phyloP scores from a whole-genome alignment of 306 rosid genomes.

The Lathyrus aphaca region DNA sequence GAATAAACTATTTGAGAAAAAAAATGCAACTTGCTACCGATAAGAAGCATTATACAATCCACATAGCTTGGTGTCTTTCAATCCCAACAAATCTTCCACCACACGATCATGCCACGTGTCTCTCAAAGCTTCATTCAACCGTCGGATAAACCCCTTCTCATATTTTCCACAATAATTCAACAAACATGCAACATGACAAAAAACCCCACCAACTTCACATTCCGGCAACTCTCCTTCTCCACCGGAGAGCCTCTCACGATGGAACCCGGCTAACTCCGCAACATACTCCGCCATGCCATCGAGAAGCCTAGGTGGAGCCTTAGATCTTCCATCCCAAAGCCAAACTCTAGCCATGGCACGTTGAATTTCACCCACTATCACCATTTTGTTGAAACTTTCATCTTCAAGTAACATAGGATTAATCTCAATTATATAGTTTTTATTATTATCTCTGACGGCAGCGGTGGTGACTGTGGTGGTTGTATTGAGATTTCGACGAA shows the following conservation, averaged over 20 bases:
- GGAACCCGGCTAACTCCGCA: conserved; percentile 44
- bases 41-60: conserved; percentile 36
- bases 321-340: conserved; percentile 55
- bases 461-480: not conserved
- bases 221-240: conserved; percentile 1
- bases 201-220: conserved; percentile 33
- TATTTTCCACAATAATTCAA: conserved; percentile 48
- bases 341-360: conserved; percentile 64
- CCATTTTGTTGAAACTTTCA: conserved; percentile 23
- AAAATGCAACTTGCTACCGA: not conserved
- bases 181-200: conserved; percentile 56
- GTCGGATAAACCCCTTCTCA: conserved; percentile 66
- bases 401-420: conserved; percentile 51
- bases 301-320: conserved; percentile 52
- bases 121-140: conserved; percentile 58
- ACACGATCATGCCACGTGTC: conserved; percentile 59
- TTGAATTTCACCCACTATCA: conserved; percentile 44
- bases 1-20: not conserved
- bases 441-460: not conserved
- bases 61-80: conserved; percentile 43
- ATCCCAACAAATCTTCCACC: conserved; percentile 52
- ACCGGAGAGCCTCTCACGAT: not conserved
- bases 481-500: conserved; percentile 23
- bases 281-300: conserved; percentile 70
- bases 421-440: conserved; percentile 45